phyloP scores from a whole-genome alignment of 1,284 basidiomycete genomes.

The Ceratobasidium sp. region DNA sequence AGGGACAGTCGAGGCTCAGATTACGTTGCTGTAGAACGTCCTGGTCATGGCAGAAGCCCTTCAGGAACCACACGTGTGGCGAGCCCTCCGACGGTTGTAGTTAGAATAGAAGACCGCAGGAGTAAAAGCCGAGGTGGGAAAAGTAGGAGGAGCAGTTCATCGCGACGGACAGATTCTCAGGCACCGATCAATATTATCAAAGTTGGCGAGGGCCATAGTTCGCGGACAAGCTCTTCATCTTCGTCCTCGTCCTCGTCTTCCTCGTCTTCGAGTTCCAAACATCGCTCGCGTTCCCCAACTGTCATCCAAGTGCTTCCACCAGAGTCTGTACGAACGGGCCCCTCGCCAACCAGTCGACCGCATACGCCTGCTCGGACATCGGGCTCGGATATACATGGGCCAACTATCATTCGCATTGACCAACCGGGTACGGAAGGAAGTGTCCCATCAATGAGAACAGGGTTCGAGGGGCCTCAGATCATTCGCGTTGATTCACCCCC shows the following conservation, averaged over 20 bases:
- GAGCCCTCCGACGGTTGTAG: conserved; percentile 8
- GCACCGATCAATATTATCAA: conserved; percentile 15
- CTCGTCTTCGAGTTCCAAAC: conserved; percentile 19
- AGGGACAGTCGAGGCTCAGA: conserved; percentile 21
- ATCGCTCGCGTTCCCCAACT: conserved; percentile 12
- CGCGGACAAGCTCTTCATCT: conserved; percentile 2
- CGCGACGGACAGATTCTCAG: not conserved
- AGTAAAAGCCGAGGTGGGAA: conserved; percentile 19
- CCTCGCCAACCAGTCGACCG: not conserved
- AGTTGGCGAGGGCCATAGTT: not conserved
- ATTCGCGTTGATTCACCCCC: conserved; percentile 13
- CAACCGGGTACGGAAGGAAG: not conserved
- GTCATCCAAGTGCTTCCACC: not conserved
- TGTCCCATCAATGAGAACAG: not conserved
- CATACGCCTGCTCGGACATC: not conserved
- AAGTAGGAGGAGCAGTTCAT: conserved; percentile 7
- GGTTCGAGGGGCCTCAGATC: not conserved
- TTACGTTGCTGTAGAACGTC: conserved; percentile 19
- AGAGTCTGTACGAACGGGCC: not conserved
- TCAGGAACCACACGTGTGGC: not conserved
- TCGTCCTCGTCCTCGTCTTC: conserved; percentile 19
- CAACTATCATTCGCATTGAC: conserved; percentile 15
- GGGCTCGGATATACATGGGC: not conserved
- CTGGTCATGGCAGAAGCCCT: not conserved
- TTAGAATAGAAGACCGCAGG: conserved; percentile 33